Evolutionary conservation across 768 basidiomycete species (phyloP).

Genomic region (Pleurotus ostreatus): DNA sequence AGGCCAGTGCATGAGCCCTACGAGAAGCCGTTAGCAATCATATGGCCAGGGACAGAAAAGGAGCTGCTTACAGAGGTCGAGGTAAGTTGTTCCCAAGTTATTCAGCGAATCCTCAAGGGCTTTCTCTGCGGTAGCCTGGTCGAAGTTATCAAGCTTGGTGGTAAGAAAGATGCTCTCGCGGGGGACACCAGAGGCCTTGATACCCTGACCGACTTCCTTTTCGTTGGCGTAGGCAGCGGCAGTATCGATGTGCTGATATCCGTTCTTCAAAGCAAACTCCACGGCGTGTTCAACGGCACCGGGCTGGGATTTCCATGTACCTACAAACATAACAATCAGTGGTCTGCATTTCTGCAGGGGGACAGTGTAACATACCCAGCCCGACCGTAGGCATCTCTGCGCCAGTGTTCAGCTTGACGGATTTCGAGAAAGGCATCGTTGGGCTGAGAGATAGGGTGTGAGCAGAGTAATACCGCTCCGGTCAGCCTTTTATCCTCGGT

Average conservation of each 20-base stretch:
- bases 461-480: neutral
- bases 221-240: conserved; percentile 50
- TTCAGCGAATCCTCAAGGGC: conserved; percentile 69
- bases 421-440: conserved; percentile 44
- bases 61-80: conserved; percentile 64
- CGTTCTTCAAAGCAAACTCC: conserved; percentile 63
- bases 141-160: conserved; percentile 63
- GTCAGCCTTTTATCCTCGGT: neutral
- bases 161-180: conserved; percentile 56
- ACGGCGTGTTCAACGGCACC: conserved; percentile 75
- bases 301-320: conserved; percentile 77
- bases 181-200: conserved; percentile 3
- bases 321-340: conserved; percentile 22
- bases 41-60: neutral
- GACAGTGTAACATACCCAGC: conserved; percentile 37
- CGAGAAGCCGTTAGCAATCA: neutral
- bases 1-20: conserved; percentile 84
- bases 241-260: conserved; percentile 74
- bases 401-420: conserved; percentile 71
- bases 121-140: conserved; percentile 54
- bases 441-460: neutral
- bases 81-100: conserved; percentile 67
- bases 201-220: conserved; percentile 2
- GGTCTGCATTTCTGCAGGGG: too few species aligned
- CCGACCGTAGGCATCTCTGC: conserved; percentile 73